Evolutionary conservation across 2,329 filamentous ascomycete genomes (phyloP).

Genomic region (Paecilomyces variotii): DNA sequence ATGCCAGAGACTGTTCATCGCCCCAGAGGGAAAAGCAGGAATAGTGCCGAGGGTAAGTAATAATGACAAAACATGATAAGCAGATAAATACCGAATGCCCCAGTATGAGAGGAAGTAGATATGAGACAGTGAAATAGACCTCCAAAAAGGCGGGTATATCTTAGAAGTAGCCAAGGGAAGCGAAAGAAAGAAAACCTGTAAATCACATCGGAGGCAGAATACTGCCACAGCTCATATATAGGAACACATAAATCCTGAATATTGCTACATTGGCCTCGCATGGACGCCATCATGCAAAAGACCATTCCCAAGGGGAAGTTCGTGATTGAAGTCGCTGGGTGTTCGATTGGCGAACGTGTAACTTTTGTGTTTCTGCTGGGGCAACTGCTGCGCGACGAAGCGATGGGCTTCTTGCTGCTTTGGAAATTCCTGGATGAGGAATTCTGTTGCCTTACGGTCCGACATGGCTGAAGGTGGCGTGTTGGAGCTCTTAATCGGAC

Average conservation of each 20-base stretch:
- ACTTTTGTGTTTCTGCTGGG: constrained; percentile 32
- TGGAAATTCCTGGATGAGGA: constrained; percentile 38
- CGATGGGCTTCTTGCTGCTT: constrained; percentile 37
- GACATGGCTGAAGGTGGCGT: constrained; percentile 14
- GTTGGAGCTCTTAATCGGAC: constrained; percentile 23
- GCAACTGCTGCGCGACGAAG: constrained; percentile 34
- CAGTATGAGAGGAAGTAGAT: neutral
- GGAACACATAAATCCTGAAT: neutral
- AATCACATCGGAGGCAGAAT: neutral
- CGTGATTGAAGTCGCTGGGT: constrained; percentile 26
- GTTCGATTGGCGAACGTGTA: constrained; percentile 39
- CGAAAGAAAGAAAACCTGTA: neutral
- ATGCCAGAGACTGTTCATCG: neutral
- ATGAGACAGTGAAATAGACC: neutral
- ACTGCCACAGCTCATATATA: neutral
- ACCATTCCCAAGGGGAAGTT: neutral
- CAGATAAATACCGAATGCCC: neutral
- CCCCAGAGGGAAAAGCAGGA: neutral
- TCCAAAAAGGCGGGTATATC: constrained; percentile 1
- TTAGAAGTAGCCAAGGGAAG: neutral
- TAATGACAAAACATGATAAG: neutral
- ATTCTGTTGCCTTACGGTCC: constrained; percentile 31
- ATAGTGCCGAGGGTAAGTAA: neutral
- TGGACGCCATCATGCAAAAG: neutral
- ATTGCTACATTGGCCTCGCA: neutral